Conservation (phyloP, 2,329 filamentous ascomycete species). For the Ascochyta clinopodiicola region DNA sequence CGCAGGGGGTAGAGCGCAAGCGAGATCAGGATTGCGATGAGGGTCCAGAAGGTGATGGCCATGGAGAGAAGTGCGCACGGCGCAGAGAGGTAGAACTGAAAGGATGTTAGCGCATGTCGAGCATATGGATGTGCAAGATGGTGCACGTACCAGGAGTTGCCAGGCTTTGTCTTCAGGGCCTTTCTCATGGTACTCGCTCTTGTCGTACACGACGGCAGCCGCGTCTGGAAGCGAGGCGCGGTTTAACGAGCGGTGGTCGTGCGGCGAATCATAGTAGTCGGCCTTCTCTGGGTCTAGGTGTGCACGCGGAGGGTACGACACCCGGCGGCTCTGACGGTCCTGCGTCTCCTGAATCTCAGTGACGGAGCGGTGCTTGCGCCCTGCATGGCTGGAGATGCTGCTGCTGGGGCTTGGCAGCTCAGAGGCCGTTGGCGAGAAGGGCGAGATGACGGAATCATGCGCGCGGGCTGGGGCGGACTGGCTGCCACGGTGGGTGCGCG, state of each 20-base stretch:
- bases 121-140: background rate
- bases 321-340: background rate
- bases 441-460: slow-evolving; percentile 50
- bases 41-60: slow-evolving; percentile 61
- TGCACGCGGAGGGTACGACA: slow-evolving; percentile 35
- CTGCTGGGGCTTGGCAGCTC: slow-evolving; percentile 45
- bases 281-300: slow-evolving; percentile 47
- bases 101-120: background rate
- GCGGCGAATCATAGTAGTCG: slow-evolving; percentile 24
- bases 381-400: slow-evolving; percentile 38
- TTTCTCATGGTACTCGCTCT: slow-evolving; percentile 47
- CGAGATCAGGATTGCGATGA: slow-evolving; percentile 55
- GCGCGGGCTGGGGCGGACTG: slow-evolving; percentile 32
- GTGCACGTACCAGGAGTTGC: slow-evolving; percentile 49
- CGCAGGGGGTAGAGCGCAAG: slow-evolving; percentile 61
- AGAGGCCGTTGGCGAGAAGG: slow-evolving; percentile 43
- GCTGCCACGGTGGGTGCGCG: slow-evolving; percentile 28
- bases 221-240: slow-evolving; percentile 29
- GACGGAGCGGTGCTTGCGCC: slow-evolving; percentile 24
- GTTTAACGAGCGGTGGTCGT: slow-evolving; percentile 26
- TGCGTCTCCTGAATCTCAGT: slow-evolving; percentile 23
- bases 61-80: slow-evolving; percentile 63
- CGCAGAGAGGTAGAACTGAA: slow-evolving; percentile 60
- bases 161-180: slow-evolving; percentile 53
- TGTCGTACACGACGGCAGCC: slow-evolving; percentile 40